Percentiles rank a stretch among this genome's conserved stretches.
phyloP scores from a whole-genome alignment of 768 basidiomycete species.

The Auriculariales sp. region DNA sequence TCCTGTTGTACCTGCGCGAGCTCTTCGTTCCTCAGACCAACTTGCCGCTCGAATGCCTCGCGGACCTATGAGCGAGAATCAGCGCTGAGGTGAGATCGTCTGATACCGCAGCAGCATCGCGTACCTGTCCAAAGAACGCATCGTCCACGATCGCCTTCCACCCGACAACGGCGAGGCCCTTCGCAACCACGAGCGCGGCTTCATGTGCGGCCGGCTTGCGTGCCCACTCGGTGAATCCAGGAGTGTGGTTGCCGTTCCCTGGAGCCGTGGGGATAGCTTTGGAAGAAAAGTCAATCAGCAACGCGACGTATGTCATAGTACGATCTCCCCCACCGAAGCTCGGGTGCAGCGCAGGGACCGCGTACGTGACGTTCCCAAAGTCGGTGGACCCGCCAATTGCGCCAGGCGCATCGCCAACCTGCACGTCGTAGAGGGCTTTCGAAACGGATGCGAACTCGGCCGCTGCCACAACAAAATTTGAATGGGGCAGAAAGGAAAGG shows the following conservation, averaged over 20 bases:
- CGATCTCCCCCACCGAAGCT: constrained; percentile 37
- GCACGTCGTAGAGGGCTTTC: constrained; percentile 39
- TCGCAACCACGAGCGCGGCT: constrained; percentile 51
- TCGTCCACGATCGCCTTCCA: constrained; percentile 58
- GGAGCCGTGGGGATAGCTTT: constrained; percentile 61
- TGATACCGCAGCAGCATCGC: constrained; percentile 4
- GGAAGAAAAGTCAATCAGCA: not conserved
- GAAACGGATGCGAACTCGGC: constrained; percentile 49
- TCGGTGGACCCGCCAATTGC: constrained; percentile 69
- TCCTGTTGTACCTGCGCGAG: not conserved
- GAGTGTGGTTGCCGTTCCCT: constrained; percentile 69
- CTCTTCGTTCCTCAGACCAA: not conserved
- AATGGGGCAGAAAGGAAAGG: not conserved
- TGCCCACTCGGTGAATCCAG: constrained; percentile 49
- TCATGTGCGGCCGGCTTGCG: constrained; percentile 45
- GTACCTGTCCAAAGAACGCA: constrained; percentile 41
- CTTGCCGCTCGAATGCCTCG: not conserved
- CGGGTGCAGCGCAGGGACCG: constrained; percentile 61
- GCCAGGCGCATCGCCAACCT: constrained; percentile 45
- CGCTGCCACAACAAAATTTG: constrained; percentile 22
- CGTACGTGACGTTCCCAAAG: constrained; percentile 69
- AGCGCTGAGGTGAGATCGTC: not conserved
- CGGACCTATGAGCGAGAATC: not conserved
- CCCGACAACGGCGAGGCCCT: constrained; percentile 57
- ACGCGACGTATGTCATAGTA: not conserved